Evolutionary conservation across 441 rosid species (phyloP).

Genomic region (Adansonia grandidieri): DNA sequence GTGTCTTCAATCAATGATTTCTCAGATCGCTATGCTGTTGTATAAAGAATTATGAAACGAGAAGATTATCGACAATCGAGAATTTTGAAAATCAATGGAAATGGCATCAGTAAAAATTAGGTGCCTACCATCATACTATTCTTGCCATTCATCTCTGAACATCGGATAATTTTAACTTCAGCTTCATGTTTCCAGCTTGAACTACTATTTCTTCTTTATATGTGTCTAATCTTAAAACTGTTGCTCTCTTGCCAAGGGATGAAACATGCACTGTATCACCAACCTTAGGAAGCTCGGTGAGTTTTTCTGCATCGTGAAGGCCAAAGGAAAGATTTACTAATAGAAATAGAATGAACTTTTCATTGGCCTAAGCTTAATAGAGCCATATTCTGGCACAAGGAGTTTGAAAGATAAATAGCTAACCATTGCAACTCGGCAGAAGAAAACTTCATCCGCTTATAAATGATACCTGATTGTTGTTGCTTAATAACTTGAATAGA

Average conservation of each 20-base stretch:
- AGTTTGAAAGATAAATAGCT: background rate
- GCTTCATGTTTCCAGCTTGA: slow-evolving; percentile 81
- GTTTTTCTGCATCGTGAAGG: slow-evolving; percentile 41
- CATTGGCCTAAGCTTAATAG: background rate
- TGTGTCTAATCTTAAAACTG: slow-evolving; percentile 66
- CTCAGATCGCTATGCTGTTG: background rate
- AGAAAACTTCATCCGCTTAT: slow-evolving; percentile 14
- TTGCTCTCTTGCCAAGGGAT: slow-evolving; percentile 66
- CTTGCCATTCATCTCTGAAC: slow-evolving; percentile 40
- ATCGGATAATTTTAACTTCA: slow-evolving; percentile 67
- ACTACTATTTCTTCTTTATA: slow-evolving; percentile 71
- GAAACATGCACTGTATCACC: slow-evolving; percentile 67
- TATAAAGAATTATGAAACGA: slow-evolving; percentile 4
- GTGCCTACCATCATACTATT: slow-evolving; percentile 8
- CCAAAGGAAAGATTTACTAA: slow-evolving; percentile 29
- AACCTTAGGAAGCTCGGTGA: slow-evolving; percentile 51
- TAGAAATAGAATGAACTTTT: background rate
- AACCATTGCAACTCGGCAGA: slow-evolving; percentile 19
- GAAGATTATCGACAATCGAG: background rate
- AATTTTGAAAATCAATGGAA: slow-evolving; percentile 1
- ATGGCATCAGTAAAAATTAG: background rate
- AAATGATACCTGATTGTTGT: slow-evolving; percentile 47
- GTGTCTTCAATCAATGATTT: slow-evolving; percentile 10
- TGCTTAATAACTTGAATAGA: slow-evolving; percentile 38
- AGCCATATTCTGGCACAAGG: slow-evolving; percentile 2